Conservation (phyloP, 768 basidiomycete genomes). For the Rhizopogon vulgaris region DNA sequence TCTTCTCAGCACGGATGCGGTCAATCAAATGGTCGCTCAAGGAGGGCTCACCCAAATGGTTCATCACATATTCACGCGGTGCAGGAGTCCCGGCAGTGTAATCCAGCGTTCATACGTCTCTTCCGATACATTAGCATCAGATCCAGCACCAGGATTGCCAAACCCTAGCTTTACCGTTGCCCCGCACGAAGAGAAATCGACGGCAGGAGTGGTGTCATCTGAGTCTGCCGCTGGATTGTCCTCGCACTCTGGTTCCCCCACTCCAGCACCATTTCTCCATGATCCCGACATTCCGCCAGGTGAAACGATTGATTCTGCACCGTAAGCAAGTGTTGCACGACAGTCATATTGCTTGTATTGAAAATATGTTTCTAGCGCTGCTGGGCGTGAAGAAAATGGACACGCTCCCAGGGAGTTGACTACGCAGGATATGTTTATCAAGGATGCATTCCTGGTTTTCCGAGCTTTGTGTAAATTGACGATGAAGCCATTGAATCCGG, state of each 20-base stretch:
- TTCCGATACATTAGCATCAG: slow-evolving; percentile 15
- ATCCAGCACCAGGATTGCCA: neutral
- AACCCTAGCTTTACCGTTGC: neutral
- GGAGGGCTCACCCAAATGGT: slow-evolving; percentile 98
- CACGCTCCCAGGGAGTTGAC: slow-evolving; percentile 43
- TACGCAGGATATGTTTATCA: slow-evolving; percentile 86
- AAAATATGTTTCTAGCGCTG: neutral
- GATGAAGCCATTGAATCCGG: slow-evolving; percentile 92
- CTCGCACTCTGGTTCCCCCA: neutral
- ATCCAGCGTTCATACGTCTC: slow-evolving; percentile 14
- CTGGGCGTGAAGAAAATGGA: slow-evolving; percentile 7
- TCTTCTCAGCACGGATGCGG: slow-evolving; percentile 79
- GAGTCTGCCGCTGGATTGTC: neutral
- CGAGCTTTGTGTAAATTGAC: slow-evolving; percentile 95
- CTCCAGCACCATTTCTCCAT: too few species aligned
- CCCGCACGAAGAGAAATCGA: neutral
- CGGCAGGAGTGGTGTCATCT: neutral
- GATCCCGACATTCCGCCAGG: neutral
- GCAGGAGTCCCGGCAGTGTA: slow-evolving; percentile 33
- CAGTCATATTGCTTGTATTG: neutral
- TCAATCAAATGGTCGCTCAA: slow-evolving; percentile 97
- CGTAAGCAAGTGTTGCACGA: neutral
- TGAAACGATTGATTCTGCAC: neutral
- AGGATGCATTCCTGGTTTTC: slow-evolving; percentile 97
- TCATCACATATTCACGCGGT: slow-evolving; percentile 89